Percentiles rank a stretch among this genome's conserved stretches.
Evolutionary conservation across 805 yeast species (phyloP).

Genomic region (Wickerhamomyces xylosicus): DNA sequence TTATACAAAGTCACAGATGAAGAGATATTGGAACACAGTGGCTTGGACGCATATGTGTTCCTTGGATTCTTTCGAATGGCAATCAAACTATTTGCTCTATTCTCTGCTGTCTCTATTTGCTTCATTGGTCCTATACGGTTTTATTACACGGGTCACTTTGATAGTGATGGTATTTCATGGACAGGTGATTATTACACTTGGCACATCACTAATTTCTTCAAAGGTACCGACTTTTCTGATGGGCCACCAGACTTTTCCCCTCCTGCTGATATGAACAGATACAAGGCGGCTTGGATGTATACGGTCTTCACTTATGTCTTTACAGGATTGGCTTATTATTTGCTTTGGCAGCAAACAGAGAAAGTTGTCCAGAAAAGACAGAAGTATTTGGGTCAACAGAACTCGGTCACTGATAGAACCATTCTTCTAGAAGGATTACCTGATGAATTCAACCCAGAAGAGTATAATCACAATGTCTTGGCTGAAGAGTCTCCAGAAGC

Average conservation of each 20-base stretch:
- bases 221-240: slow-evolving; percentile 4
- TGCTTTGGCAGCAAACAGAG: slow-evolving; percentile 60
- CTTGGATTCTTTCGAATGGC: slow-evolving; percentile 87
- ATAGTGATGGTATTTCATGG: slow-evolving; percentile 38
- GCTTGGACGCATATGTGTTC: slow-evolving; percentile 89
- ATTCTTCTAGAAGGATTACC: slow-evolving; percentile 85
- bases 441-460: slow-evolving; percentile 46
- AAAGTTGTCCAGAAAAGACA: slow-evolving; percentile 75
- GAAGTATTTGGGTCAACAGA: slow-evolving; percentile 72
- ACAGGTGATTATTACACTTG: slow-evolving; percentile 4
- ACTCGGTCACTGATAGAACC: slow-evolving; percentile 86
- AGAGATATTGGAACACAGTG: slow-evolving; percentile 80
- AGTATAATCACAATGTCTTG: slow-evolving; percentile 8
- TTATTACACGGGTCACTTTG: slow-evolving; percentile 74
- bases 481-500: slow-evolving; percentile 7
- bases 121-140: slow-evolving; percentile 81
- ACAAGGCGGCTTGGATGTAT: slow-evolving; percentile 71
- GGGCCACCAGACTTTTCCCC: slow-evolving; percentile 13
- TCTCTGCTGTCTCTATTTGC: slow-evolving; percentile 60
- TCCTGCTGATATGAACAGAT: slow-evolving; percentile 25
- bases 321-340: slow-evolving; percentile 54
- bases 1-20: slow-evolving; percentile 60
- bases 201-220: neutral
- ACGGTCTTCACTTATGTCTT: slow-evolving; percentile 81
- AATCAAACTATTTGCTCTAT: slow-evolving; percentile 54